Evolutionary conservation across 1,284 basidiomycete genomes (phyloP).

Genomic region (Ustilago loliicola): DNA sequence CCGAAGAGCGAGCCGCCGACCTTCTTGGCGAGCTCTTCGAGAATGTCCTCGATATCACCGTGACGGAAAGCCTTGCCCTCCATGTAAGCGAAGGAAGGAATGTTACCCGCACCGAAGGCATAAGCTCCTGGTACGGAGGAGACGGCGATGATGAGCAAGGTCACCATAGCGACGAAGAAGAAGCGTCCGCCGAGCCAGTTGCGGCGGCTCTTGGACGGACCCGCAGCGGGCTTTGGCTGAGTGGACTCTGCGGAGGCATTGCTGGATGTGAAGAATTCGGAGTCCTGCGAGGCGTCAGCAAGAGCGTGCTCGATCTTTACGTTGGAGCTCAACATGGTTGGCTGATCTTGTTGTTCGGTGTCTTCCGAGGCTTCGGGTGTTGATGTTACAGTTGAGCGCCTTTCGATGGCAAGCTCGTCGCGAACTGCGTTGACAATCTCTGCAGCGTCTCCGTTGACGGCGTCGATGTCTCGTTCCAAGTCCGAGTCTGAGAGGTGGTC

Average conservation of each 20-base stretch:
- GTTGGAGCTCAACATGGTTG: slow-evolving; percentile 23
- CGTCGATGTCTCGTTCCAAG: slow-evolving; percentile 26
- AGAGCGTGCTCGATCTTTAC: slow-evolving; percentile 39
- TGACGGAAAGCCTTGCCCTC: slow-evolving; percentile 66
- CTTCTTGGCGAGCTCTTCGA: slow-evolving; percentile 61
- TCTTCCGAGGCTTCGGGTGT: neutral
- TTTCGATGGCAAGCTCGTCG: slow-evolving; percentile 44
- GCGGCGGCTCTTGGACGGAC: slow-evolving; percentile 23
- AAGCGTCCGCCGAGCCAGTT: slow-evolving; percentile 37
- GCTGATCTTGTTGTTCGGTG: neutral
- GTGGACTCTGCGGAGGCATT: slow-evolving; percentile 3
- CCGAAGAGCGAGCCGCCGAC: slow-evolving; percentile 53
- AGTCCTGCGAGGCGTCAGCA: slow-evolving; percentile 43
- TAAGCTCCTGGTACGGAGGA: slow-evolving; percentile 45
- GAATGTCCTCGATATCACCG: slow-evolving; percentile 63
- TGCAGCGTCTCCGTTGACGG: slow-evolving; percentile 30
- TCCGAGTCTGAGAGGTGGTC: slow-evolving; percentile 29
- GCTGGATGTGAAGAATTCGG: slow-evolving; percentile 11
- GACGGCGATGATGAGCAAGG: slow-evolving; percentile 42
- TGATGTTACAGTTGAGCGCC: neutral
- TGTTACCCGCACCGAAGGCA: slow-evolving; percentile 65
- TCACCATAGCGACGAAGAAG: slow-evolving; percentile 48
- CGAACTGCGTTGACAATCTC: slow-evolving; percentile 39
- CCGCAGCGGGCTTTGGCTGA: neutral
- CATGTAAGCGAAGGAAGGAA: slow-evolving; percentile 59